A percentile compares a stretch with the other conserved stretches of the same genome.
These are phyloP conservation scores for Logfia minima DNA, from an alignment of 129 eudicot species.

Conservation along the genomic window DNA sequence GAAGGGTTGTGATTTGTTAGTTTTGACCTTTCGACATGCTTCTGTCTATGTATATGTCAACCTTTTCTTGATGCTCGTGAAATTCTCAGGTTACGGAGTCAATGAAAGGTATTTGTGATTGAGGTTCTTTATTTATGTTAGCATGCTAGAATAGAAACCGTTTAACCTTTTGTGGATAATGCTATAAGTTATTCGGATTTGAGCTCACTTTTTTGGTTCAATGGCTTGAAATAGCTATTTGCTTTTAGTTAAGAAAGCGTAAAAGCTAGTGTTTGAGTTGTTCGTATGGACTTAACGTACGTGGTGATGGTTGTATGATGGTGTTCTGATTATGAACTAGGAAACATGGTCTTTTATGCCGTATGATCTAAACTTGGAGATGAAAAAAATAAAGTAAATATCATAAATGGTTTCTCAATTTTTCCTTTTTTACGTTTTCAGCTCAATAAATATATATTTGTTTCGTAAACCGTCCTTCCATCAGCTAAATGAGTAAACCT, in stretches of 20 bases:
- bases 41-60: constrained; percentile 30
- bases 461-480: too few species aligned
- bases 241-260: neutral
- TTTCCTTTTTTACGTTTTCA: too few species aligned
- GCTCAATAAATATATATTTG: too few species aligned
- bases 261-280: neutral
- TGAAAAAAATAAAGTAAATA: too few species aligned
- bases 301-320: neutral
- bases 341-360: neutral
- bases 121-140: constrained; percentile 32
- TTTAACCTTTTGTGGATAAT: constrained; percentile 5
- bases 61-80: constrained; percentile 18
- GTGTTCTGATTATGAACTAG: neutral
- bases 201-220: neutral
- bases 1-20: constrained; percentile 18
- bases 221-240: neutral
- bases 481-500: too few species aligned
- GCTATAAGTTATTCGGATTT: neutral
- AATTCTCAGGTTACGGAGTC: neutral
- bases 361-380: neutral
- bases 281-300: neutral
- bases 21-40: constrained; percentile 7
- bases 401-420: too few species aligned
- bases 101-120: constrained; percentile 25
- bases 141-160: constrained; percentile 12